Evolutionary conservation across 2,329 filamentous ascomycete species (phyloP), one percentile per base, ranked within the genome.

Genomic region (Colletotrichum sp.): DNA sequence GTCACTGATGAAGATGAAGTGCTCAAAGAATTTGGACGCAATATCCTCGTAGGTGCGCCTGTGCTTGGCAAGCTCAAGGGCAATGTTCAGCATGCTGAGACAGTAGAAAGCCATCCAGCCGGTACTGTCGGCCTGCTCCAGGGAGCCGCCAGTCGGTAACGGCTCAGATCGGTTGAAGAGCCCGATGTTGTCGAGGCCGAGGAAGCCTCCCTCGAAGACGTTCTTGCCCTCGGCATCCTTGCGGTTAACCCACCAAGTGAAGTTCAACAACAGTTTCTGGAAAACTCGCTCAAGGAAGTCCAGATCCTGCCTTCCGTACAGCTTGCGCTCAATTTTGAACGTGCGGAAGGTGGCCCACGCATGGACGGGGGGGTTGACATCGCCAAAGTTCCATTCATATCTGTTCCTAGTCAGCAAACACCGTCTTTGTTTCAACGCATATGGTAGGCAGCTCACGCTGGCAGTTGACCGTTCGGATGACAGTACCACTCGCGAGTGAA

Each of bases 41-140:
- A 99, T 94, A 82, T 99, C 96, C 88, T 99, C 96, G 84, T 99
- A 99, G 73, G 94, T 98, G 55, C 96, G 93, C 62, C 97, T 93
- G 84, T 98, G 95, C 87, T 99, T 99, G 75, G 96, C 96, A 79
- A 99, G 90, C 86, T 99, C 97, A 15, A 99, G 90, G 16, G 96
- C 93, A 81, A 99, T 99, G 86, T 99, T 99, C 82, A 99, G 90
- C 96, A 99, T 99, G 87, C 93, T 96, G 78, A 99, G 87, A 81
- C 94, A 98, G 88, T 98, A 99, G 85, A 99, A 99, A 12, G 95
- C 96, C 96, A 99, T 99, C 96, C 96, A 99, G 36, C 96, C 96
- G 12, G 96, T 99, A 83, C 96, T 98, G 88, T 99, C 96, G 21
- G 97, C 97, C 87, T 99, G 96, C 85, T 99, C 96, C 10, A 99